phyloP scores from a whole-genome alignment of 805 yeast species.

The Metschnikowia lochheadii region DNA sequence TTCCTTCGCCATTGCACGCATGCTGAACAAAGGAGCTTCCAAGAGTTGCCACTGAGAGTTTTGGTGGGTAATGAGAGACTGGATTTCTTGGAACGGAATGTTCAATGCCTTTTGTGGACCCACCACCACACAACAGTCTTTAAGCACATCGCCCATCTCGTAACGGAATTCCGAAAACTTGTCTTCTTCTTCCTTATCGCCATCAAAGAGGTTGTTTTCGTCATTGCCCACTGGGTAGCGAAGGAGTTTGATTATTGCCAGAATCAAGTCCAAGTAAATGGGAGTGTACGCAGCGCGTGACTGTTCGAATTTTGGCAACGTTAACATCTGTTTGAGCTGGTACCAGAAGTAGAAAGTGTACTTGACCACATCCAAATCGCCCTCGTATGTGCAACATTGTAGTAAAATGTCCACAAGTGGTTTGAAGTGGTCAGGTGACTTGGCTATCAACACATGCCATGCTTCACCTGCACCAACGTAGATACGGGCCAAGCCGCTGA shows the following conservation, averaged over 20 bases:
- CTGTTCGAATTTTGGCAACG: slow-evolving; percentile 52
- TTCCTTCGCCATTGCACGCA: slow-evolving; percentile 94
- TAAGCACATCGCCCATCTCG: slow-evolving; percentile 96
- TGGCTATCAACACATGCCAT: slow-evolving; percentile 86
- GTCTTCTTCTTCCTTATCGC: slow-evolving; percentile 79
- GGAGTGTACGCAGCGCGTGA: slow-evolving; percentile 50
- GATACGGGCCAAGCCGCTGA: slow-evolving; percentile 67
- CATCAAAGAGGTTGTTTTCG: slow-evolving; percentile 47
- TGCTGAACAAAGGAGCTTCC: slow-evolving; percentile 85
- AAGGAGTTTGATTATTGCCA: slow-evolving; percentile 62
- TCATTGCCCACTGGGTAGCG: slow-evolving; percentile 57
- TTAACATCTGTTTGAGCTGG: slow-evolving; percentile 66
- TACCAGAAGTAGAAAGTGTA: slow-evolving; percentile 95
- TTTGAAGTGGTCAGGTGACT: slow-evolving; percentile 62
- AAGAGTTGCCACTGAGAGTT: slow-evolving; percentile 71
- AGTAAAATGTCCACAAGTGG: slow-evolving; percentile 71
- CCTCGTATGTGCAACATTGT: slow-evolving; percentile 66
- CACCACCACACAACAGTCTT: slow-evolving; percentile 88
- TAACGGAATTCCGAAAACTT: slow-evolving; percentile 91
- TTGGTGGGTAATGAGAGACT: slow-evolving; percentile 27
- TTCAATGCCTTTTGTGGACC: slow-evolving; percentile 69
- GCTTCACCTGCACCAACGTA: slow-evolving; percentile 93
- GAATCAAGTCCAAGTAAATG: slow-evolving; percentile 54
- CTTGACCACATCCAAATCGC: slow-evolving; percentile 83
- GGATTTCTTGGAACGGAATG: slow-evolving; percentile 65